phyloP scores from a whole-genome alignment of 805 yeast genomes.

The Pichia gijzeniarum region DNA sequence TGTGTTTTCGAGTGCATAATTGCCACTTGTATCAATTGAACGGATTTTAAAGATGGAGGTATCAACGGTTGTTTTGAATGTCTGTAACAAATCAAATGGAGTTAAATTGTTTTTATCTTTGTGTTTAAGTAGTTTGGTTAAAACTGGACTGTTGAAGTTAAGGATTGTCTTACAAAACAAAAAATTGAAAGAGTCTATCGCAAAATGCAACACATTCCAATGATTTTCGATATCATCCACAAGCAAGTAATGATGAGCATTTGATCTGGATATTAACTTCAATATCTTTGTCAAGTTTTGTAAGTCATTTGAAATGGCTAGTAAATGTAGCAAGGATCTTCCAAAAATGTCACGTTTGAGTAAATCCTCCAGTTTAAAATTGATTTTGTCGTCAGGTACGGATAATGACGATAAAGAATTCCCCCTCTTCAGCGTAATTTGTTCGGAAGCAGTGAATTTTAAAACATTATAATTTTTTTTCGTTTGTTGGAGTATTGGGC shows the following conservation, averaged over 20 bases:
- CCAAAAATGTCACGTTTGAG: constrained; percentile 63
- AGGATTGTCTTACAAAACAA: constrained; percentile 44
- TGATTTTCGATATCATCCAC: constrained; percentile 66
- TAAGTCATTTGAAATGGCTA: constrained; percentile 43
- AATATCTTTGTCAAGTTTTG: constrained; percentile 42
- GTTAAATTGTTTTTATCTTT: constrained; percentile 68
- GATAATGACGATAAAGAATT: constrained; percentile 4
- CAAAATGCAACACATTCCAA: constrained; percentile 75
- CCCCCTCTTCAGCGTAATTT: constrained; percentile 9
- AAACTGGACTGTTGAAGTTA: constrained; percentile 11
- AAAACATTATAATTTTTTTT: constrained; percentile 9
- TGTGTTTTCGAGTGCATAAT: background rate
- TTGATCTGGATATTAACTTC: constrained; percentile 21
- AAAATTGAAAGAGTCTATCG: constrained; percentile 52
- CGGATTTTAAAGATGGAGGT: background rate
- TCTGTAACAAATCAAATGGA: constrained; percentile 59
- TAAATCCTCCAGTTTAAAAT: constrained; percentile 34
- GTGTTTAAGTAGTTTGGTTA: constrained; percentile 35
- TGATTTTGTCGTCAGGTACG: constrained; percentile 7
- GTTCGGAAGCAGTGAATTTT: constrained; percentile 15
- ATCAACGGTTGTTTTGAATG: constrained; percentile 8
- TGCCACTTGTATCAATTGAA: constrained; percentile 8
- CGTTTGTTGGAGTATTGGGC: background rate
- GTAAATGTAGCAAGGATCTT: constrained; percentile 48
- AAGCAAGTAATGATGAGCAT: constrained; percentile 39